Evolutionary conservation across 352 stramenopile species (phyloP).

Genomic region (Phytophthora hybrid): DNA sequence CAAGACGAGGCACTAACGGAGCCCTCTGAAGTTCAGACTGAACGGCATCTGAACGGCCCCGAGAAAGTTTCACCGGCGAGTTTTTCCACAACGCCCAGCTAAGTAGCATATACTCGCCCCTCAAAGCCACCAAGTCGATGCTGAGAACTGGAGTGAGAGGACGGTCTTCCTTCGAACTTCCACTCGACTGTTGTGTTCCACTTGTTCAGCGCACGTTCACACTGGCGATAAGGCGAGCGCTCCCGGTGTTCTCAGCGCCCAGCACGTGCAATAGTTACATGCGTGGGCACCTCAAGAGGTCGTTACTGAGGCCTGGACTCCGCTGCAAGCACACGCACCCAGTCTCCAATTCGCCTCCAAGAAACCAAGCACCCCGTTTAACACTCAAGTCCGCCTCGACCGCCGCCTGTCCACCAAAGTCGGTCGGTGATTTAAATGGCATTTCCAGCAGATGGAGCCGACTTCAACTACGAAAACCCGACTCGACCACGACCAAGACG

Average conservation of each 20-base stretch:
- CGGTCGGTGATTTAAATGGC: neutral
- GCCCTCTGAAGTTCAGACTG: neutral
- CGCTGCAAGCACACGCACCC: conserved; percentile 29
- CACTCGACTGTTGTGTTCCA: conserved; percentile 26
- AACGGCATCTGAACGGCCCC: conserved; percentile 11
- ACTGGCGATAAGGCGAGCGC: conserved; percentile 33
- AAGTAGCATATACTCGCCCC: neutral
- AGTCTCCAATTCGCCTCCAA: conserved; percentile 23
- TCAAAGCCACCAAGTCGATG: neutral
- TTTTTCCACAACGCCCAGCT: conserved; percentile 18
- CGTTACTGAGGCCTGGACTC: conserved; percentile 3
- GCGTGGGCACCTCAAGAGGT: conserved; percentile 2
- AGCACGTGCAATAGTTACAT: conserved; percentile 11
- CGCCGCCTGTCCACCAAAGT: conserved; percentile 3
- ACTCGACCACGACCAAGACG: neutral
- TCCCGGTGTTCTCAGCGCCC: conserved; percentile 5
- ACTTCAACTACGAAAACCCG: conserved; percentile 28
- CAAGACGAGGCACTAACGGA: conserved; percentile 5
- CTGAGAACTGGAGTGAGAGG: neutral
- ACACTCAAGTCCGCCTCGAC: conserved; percentile 3
- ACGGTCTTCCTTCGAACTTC: conserved; percentile 4
- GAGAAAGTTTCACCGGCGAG: conserved; percentile 14
- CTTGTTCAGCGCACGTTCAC: conserved; percentile 27
- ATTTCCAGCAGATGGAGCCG: conserved; percentile 12
- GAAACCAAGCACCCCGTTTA: conserved; percentile 1